These are phyloP conservation scores for Prunus mume DNA, from an alignment of 306 rosid genomes.

Conservation along the genomic window DNA sequence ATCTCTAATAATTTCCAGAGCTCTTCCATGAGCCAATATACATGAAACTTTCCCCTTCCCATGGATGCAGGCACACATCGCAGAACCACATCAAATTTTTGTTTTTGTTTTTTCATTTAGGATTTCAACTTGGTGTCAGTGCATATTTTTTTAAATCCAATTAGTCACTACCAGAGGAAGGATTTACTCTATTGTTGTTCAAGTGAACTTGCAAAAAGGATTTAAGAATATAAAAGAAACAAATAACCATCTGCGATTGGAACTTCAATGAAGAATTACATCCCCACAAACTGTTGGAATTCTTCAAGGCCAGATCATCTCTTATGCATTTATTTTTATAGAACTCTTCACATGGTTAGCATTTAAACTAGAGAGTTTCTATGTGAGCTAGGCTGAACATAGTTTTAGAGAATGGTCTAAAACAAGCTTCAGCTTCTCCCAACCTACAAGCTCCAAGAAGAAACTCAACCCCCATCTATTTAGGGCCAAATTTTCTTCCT, in stretches of 20 bases:
- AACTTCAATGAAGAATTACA: neutral
- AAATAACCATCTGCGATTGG: neutral
- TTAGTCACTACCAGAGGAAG: neutral
- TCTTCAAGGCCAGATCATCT: neutral
- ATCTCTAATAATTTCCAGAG: neutral
- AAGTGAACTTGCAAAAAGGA: neutral
- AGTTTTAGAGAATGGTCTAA: neutral
- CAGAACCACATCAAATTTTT: neutral
- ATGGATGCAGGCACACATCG: neutral
- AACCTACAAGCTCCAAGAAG: conserved; percentile 4
- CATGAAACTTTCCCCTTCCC: neutral
- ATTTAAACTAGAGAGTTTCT: neutral
- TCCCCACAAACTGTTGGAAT: neutral
- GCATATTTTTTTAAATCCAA: neutral
- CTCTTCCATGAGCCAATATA: too few relatives aligned
- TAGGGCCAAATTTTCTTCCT: neutral
- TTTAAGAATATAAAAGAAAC: neutral
- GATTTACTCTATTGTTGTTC: neutral
- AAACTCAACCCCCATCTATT: neutral
- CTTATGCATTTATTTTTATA: neutral
- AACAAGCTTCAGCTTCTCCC: neutral
- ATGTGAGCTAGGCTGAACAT: neutral
- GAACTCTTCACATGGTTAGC: neutral
- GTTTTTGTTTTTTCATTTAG: neutral
- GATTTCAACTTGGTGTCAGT: neutral